Conservation (phyloP, 2,329 filamentous ascomycete genomes). For the Epichloe hybrida region DNA sequence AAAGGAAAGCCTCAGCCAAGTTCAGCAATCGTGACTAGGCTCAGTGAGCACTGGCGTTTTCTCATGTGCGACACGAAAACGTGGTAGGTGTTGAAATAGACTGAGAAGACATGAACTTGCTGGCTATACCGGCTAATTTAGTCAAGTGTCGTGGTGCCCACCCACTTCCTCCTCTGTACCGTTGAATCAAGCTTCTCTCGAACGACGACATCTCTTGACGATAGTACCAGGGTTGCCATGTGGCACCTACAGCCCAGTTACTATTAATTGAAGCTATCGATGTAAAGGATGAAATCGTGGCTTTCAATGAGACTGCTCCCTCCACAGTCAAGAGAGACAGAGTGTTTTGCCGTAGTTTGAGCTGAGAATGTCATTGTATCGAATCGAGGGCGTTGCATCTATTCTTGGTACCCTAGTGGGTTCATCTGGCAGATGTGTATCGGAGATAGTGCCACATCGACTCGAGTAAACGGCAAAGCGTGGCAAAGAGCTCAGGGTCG, state of each 20-base stretch:
- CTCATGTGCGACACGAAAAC: neutral
- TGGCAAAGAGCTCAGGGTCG: neutral
- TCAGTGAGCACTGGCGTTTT: neutral
- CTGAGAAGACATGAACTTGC: too few species aligned
- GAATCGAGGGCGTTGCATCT: neutral
- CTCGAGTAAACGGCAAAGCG: neutral
- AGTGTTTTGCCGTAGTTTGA: neutral
- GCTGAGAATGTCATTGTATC: neutral
- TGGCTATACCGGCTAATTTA: too few species aligned
- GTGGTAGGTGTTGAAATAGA: too few species aligned
- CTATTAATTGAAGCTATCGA: neutral
- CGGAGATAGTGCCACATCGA: neutral
- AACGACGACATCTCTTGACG: neutral
- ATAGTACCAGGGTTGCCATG: conserved; percentile 3
- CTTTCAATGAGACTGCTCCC: neutral
- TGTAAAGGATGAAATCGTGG: neutral
- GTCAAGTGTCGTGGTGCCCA: neutral
- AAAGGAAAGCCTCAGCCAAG: neutral
- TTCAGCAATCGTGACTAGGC: neutral
- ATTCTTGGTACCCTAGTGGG: neutral
- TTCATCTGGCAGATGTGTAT: neutral
- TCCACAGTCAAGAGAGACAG: neutral
- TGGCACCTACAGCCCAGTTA: neutral
- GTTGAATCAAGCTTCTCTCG: neutral
- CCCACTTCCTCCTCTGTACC: neutral